Evolutionary conservation across 176 grass and related monocot genomes (phyloP).

Genomic region (Ensete ventricosum): DNA sequence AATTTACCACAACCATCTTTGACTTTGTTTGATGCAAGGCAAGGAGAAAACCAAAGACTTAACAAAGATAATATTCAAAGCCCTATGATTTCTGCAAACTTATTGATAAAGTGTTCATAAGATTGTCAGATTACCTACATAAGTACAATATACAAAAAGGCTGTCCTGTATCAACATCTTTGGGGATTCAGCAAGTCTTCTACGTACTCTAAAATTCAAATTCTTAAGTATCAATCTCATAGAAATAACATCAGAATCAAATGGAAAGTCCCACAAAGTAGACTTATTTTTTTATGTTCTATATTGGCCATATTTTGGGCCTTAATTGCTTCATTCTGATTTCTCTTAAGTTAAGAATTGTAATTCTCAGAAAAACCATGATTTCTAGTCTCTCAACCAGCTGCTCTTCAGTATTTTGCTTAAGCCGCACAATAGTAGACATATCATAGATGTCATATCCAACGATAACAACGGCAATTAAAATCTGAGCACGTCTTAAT

Average conservation of each 20-base stretch:
- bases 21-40: too few relatives aligned
- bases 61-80: background rate
- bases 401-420: background rate
- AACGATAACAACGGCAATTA: too few relatives aligned
- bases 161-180: too few relatives aligned
- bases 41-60: background rate
- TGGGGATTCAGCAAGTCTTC: too few relatives aligned
- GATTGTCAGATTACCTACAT: background rate
- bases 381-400: background rate
- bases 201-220: too few relatives aligned
- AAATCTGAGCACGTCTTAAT: background rate
- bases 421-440: too few relatives aligned
- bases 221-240: too few relatives aligned
- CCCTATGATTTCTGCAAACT: background rate
- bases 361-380: background rate
- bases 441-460: too few relatives aligned
- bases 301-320: background rate
- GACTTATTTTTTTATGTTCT: background rate
- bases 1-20: too few relatives aligned
- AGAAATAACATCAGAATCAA: background rate
- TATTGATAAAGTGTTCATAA: background rate
- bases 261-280: too few relatives aligned
- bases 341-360: background rate
- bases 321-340: background rate
- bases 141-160: background rate